A percentile compares a stretch with the other conserved stretches of the same genome.
These are phyloP conservation scores for Pseudogymnoascus sp. DNA, from an alignment of 2,329 filamentous ascomycete species.

Conservation along the genomic window DNA sequence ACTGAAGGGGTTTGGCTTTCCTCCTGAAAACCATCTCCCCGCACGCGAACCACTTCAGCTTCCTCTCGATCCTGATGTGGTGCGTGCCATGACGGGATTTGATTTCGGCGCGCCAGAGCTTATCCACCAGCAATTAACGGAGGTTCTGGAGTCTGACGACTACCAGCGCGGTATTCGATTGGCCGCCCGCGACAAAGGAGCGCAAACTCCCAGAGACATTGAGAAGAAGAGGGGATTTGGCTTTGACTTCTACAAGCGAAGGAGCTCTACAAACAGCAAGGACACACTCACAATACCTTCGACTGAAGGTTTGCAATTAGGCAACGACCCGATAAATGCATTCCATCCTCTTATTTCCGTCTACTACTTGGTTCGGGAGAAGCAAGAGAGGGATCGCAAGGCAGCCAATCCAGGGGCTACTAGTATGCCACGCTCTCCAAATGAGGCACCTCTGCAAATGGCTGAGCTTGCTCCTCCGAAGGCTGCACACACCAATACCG, in stretches of 20 bases:
- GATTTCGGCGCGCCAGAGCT: constrained; percentile 85
- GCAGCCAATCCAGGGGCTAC: constrained; percentile 52
- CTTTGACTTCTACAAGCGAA: constrained; percentile 94
- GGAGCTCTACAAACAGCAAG: constrained; percentile 80
- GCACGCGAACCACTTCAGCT: constrained; percentile 74
- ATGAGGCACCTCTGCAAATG: constrained; percentile 50
- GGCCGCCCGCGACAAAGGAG: constrained; percentile 58
- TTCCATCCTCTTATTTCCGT: constrained; percentile 88
- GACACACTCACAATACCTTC: constrained; percentile 83
- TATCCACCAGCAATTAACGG: constrained; percentile 73
- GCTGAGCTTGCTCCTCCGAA: constrained; percentile 70
- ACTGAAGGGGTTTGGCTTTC: constrained; percentile 76
- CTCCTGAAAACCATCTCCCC: constrained; percentile 85
- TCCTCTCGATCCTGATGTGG: constrained; percentile 72
- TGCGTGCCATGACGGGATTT: constrained; percentile 94
- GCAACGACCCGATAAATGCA: constrained; percentile 82
- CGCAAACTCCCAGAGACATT: constrained; percentile 48
- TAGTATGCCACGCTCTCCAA: constrained; percentile 46
- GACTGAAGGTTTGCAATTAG: constrained; percentile 72
- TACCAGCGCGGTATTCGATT: constrained; percentile 78
- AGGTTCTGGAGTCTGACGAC: constrained; percentile 85
- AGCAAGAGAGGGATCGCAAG: constrained; percentile 66
- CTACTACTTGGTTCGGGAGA: constrained; percentile 94
- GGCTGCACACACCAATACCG: constrained; percentile 80
- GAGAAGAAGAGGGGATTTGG: constrained; percentile 81